Percentiles rank a stretch among this genome's conserved stretches.
phyloP scores from a whole-genome alignment of 1,284 basidiomycete species.

The Caloboletus inedulis region DNA sequence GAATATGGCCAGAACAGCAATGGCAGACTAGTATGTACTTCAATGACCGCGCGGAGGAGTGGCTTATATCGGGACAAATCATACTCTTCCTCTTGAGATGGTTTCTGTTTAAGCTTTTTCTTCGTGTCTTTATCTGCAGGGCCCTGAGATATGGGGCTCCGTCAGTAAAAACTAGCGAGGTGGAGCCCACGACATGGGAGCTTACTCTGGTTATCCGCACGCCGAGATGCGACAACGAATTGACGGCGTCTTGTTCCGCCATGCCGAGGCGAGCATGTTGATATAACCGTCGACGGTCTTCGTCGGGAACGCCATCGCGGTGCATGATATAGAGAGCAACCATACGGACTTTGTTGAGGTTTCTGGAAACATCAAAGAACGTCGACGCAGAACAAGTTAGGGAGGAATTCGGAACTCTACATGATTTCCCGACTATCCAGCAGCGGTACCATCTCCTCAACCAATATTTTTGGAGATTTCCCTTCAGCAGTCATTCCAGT shows the following conservation, averaged over 20 bases:
- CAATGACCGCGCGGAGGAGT: constrained; percentile 78
- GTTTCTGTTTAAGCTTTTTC: constrained; percentile 79
- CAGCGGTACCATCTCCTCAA: constrained; percentile 98
- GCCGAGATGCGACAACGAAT: constrained; percentile 84
- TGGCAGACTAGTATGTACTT: constrained; percentile 44
- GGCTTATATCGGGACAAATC: constrained; percentile 96
- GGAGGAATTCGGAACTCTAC: constrained; percentile 42
- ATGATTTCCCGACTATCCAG: constrained; percentile 83
- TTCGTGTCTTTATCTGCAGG: constrained; percentile 72
- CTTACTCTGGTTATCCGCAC: constrained; percentile 80
- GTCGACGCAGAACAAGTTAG: neutral
- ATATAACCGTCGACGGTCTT: constrained; percentile 91
- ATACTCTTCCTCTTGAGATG: constrained; percentile 80
- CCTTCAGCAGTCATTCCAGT: constrained; percentile 88
- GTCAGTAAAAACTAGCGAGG: neutral
- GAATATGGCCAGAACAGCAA: neutral
- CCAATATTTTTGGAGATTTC: constrained; percentile 86
- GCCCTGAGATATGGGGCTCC: constrained; percentile 40
- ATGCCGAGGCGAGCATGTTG: constrained; percentile 92
- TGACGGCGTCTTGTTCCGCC: constrained; percentile 92
- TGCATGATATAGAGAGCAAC: constrained; percentile 95
- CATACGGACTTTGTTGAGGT: constrained; percentile 91
- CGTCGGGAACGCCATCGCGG: constrained; percentile 96
- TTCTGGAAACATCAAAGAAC: constrained; percentile 45
- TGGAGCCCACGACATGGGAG: constrained; percentile 6